These are phyloP conservation scores for Coemansia sp. DNA, from an alignment of 192 early-diverging fungal species.

Conservation along the genomic window DNA sequence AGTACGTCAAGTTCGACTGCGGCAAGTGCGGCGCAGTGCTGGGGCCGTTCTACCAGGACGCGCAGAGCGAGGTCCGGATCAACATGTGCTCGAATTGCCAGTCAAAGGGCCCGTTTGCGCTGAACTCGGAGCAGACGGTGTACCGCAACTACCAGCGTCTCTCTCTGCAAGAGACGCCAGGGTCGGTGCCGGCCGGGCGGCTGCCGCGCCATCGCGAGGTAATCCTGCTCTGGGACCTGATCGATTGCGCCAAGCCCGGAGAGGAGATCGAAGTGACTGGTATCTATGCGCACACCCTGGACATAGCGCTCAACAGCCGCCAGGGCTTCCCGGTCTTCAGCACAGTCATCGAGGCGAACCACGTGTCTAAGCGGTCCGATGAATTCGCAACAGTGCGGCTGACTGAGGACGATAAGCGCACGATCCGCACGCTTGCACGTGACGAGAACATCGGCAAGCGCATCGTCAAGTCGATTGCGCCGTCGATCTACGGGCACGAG, in stretches of 20 bases:
- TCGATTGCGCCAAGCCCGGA: slow-evolving; percentile 92
- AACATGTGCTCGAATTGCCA: slow-evolving; percentile 85
- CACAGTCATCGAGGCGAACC: slow-evolving; percentile 96
- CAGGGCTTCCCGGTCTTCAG: slow-evolving; percentile 98
- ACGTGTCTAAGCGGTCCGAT: slow-evolving; percentile 87
- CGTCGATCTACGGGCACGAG: slow-evolving; percentile 99
- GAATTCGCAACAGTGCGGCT: slow-evolving; percentile 81
- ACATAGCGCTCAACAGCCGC: slow-evolving; percentile 78
- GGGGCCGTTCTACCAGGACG: slow-evolving; percentile 94
- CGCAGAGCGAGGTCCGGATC: slow-evolving; percentile 80
- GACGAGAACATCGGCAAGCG: slow-evolving; percentile 79
- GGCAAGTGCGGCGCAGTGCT: slow-evolving; percentile 87
- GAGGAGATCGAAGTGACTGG: slow-evolving; percentile 96
- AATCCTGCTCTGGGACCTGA: slow-evolving; percentile 92
- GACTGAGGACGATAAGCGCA: slow-evolving; percentile 87
- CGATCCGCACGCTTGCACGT: slow-evolving; percentile 69
- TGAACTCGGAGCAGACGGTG: slow-evolving; percentile 94
- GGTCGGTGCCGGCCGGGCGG: slow-evolving; percentile 91
- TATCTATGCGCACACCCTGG: slow-evolving; percentile 94
- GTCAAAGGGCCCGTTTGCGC: slow-evolving; percentile 83
- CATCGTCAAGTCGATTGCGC: slow-evolving; percentile 93
- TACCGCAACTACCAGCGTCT: slow-evolving; percentile 97
- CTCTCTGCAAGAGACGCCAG: slow-evolving; percentile 94
- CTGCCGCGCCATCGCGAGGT: slow-evolving; percentile 93
- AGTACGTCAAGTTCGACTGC: slow-evolving; percentile 95